phyloP scores from a whole-genome alignment of 495 filamentous ascomycete species.

The Hypoxylon trugodes region DNA sequence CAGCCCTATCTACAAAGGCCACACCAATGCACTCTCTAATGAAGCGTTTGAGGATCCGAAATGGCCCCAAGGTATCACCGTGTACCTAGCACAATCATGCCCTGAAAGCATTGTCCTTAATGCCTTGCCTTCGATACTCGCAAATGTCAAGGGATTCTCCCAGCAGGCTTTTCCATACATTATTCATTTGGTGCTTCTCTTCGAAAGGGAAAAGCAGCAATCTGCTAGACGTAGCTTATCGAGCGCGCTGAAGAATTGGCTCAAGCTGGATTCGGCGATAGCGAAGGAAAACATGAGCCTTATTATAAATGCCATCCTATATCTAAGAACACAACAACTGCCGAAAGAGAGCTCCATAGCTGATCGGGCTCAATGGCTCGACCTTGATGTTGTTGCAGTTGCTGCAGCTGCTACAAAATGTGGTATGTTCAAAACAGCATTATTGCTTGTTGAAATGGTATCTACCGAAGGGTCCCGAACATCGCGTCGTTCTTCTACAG shows the following conservation, averaged over 20 bases:
- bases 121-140: slow-evolving; percentile 68
- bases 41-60: slow-evolving; percentile 47
- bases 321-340: slow-evolving; percentile 82
- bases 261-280: slow-evolving; percentile 49
- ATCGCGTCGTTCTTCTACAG: slow-evolving; percentile 72
- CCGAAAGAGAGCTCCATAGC: slow-evolving; percentile 77
- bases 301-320: slow-evolving; percentile 83
- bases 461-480: slow-evolving; percentile 60
- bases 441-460: slow-evolving; percentile 82
- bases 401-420: slow-evolving; percentile 81
- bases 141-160: slow-evolving; percentile 70
- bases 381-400: slow-evolving; percentile 76
- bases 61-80: slow-evolving; percentile 73
- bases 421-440: slow-evolving; percentile 84
- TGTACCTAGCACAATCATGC: slow-evolving; percentile 67
- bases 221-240: slow-evolving; percentile 59
- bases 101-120: slow-evolving; percentile 70
- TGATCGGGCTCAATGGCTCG: slow-evolving; percentile 85
- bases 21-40: slow-evolving; percentile 45
- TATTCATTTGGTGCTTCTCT: slow-evolving; percentile 77
- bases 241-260: slow-evolving; percentile 58
- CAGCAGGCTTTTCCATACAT: slow-evolving; percentile 78
- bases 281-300: slow-evolving; percentile 61
- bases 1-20: slow-evolving; percentile 23
- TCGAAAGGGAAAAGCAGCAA: slow-evolving; percentile 58